Evolutionary conservation across 1,284 basidiomycete genomes (phyloP).

Genomic region (Papiliotrema terrestris): DNA sequence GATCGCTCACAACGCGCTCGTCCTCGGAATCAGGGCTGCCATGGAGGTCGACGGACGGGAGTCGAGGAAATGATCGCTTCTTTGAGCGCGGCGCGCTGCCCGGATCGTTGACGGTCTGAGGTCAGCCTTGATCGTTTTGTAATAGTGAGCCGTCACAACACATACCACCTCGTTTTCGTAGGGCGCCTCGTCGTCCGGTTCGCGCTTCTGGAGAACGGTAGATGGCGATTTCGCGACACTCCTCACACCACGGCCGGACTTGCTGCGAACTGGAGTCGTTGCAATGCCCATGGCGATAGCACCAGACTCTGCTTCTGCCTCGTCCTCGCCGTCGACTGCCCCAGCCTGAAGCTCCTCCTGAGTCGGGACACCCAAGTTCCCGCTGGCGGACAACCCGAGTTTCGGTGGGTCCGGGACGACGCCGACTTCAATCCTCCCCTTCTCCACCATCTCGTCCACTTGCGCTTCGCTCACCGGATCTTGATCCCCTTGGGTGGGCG

Average conservation of each 20-base stretch:
- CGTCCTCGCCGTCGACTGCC: too few relatives aligned
- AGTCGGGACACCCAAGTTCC: too few relatives aligned
- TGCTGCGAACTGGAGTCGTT: background rate
- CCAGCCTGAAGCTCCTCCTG: too few relatives aligned
- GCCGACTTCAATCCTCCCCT: conserved; percentile 1
- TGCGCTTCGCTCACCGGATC: background rate
- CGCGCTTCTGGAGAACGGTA: background rate
- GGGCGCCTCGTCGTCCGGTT: background rate
- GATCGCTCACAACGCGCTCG: background rate
- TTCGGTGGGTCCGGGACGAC: too few relatives aligned
- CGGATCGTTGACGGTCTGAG: background rate
- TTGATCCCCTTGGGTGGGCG: background rate
- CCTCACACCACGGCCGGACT: background rate
- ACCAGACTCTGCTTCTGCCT: too few relatives aligned
- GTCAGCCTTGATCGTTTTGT: background rate
- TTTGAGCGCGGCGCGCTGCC: too few relatives aligned
- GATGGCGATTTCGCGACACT: background rate
- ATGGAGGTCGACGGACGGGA: too few relatives aligned
- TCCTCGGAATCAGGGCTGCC: too few relatives aligned
- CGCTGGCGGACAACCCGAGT: too few relatives aligned
- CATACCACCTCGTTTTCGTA: background rate
- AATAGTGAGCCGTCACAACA: background rate
- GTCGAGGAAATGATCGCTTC: too few relatives aligned
- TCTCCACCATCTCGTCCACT: background rate
- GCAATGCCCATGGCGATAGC: too few relatives aligned